These are phyloP conservation scores for Bipolaris oryzae DNA, from an alignment of 2,329 filamentous ascomycete genomes.

Conservation along the genomic window DNA sequence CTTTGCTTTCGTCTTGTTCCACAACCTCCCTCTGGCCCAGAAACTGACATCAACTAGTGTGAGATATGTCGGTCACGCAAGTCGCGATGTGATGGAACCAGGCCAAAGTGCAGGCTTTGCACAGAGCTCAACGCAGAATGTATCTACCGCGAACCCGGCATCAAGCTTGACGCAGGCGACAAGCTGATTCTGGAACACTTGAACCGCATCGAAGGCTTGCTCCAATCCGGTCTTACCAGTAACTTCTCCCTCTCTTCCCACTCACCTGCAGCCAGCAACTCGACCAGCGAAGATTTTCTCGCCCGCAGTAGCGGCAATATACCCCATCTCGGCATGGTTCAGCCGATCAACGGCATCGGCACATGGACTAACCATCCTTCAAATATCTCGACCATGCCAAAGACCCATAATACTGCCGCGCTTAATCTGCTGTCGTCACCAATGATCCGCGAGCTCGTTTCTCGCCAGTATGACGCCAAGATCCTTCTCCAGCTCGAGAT, in stretches of 20 bases:
- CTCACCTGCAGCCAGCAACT: slow-evolving; percentile 54
- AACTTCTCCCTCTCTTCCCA: slow-evolving; percentile 64
- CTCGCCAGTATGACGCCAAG: slow-evolving; percentile 77
- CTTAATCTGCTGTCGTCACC: slow-evolving; percentile 81
- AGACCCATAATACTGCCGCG: slow-evolving; percentile 80
- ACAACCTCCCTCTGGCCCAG: not conserved
- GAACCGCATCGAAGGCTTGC: slow-evolving; percentile 75
- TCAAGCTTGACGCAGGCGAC: slow-evolving; percentile 86
- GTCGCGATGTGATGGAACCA: slow-evolving; percentile 77
- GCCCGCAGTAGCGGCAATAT: slow-evolving; percentile 47
- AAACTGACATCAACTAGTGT: slow-evolving; percentile 61
- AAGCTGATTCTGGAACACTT: slow-evolving; percentile 83
- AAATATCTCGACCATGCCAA: slow-evolving; percentile 87
- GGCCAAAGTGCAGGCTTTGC: slow-evolving; percentile 85
- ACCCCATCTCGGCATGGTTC: slow-evolving; percentile 46
- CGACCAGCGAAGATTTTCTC: slow-evolving; percentile 53
- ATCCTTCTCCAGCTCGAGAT: slow-evolving; percentile 83
- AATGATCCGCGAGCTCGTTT: slow-evolving; percentile 77
- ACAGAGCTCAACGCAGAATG: slow-evolving; percentile 82
- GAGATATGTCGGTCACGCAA: slow-evolving; percentile 82
- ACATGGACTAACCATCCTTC: slow-evolving; percentile 68
- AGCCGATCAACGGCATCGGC: slow-evolving; percentile 64
- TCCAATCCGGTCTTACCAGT: slow-evolving; percentile 71
- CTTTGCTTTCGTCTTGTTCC: not conserved
- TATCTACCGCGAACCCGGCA: slow-evolving; percentile 82